Conservation (phyloP, 2,329 filamentous ascomycete genomes). For the Diplodia scrobiculata region DNA sequence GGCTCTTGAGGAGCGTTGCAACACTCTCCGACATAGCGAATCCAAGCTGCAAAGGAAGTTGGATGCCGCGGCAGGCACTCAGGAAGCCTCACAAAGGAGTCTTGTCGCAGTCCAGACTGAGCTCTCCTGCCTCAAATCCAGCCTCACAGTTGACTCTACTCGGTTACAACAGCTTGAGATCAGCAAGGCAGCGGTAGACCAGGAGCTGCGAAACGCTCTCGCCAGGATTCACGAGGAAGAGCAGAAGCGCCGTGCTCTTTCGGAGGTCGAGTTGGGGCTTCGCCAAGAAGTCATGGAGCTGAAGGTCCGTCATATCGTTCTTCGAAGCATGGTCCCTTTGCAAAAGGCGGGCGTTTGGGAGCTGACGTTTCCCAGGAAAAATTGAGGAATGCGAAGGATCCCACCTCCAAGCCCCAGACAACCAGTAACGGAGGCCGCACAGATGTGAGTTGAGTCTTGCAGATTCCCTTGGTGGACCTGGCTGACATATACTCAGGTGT, state of each 20-base stretch:
- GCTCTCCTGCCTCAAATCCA: background rate
- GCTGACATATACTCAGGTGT: background rate
- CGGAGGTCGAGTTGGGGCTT: background rate
- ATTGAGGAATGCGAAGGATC: background rate
- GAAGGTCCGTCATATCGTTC: constrained; percentile 2
- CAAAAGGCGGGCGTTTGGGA: background rate
- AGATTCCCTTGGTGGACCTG: background rate
- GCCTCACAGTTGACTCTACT: constrained; percentile 9
- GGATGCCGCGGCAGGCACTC: background rate
- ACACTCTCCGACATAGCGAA: background rate
- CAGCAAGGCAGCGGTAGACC: background rate
- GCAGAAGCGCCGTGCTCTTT: background rate
- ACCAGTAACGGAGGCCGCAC: background rate
- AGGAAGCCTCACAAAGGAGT: background rate
- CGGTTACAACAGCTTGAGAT: background rate
- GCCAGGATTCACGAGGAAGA: background rate
- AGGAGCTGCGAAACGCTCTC: background rate
- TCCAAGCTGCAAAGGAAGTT: constrained; percentile 15
- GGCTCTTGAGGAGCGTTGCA: constrained; percentile 22
- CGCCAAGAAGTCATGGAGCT: background rate
- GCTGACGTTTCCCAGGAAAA: background rate
- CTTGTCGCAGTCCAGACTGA: background rate
- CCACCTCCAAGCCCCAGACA: background rate
- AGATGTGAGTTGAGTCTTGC: background rate
- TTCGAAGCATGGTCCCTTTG: background rate